Evolutionary conservation across 2,329 filamentous ascomycete species (phyloP).

Genomic region (Aureobasidium sp.): DNA sequence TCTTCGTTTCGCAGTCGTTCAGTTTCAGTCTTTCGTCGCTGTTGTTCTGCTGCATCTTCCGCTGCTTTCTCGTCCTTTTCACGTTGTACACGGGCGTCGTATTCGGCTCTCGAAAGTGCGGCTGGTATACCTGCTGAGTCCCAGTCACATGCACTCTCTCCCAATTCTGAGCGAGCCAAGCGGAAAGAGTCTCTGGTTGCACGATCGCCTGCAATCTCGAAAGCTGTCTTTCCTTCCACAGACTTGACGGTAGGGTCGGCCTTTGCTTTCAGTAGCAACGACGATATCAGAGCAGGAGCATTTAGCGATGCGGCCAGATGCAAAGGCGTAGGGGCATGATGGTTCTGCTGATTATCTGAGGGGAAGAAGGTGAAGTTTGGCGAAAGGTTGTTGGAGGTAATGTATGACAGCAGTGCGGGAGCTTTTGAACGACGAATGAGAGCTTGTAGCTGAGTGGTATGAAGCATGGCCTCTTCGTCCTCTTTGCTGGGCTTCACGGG

Average conservation of each 20-base stretch:
- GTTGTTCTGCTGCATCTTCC: slow-evolving; percentile 52
- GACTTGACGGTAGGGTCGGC: slow-evolving; percentile 67
- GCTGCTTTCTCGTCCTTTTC: slow-evolving; percentile 62
- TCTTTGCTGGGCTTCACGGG: slow-evolving; percentile 58
- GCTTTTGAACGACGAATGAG: slow-evolving; percentile 84
- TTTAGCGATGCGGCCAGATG: slow-evolving; percentile 81
- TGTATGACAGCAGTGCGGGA: slow-evolving; percentile 75
- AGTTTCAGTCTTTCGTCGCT: slow-evolving; percentile 64
- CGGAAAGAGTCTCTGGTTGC: slow-evolving; percentile 85
- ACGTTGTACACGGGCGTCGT: slow-evolving; percentile 57
- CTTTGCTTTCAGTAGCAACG: slow-evolving; percentile 64
- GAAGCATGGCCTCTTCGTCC: slow-evolving; percentile 71
- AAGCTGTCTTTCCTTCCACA: slow-evolving; percentile 71
- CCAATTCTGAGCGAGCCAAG: slow-evolving; percentile 72
- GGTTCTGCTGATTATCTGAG: slow-evolving; percentile 53
- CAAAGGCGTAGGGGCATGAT: slow-evolving; percentile 74
- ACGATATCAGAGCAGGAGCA: slow-evolving; percentile 64
- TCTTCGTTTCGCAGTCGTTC: slow-evolving; percentile 63
- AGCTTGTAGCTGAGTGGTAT: slow-evolving; percentile 82
- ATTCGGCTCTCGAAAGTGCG: slow-evolving; percentile 61
- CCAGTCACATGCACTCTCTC: slow-evolving; percentile 73
- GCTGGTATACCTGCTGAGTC: slow-evolving; percentile 63
- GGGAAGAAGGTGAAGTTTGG: slow-evolving; percentile 71
- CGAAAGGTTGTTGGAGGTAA: slow-evolving; percentile 64
- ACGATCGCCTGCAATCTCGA: slow-evolving; percentile 80